A percentile compares a stretch with the other conserved stretches of the same genome.
phyloP scores from a whole-genome alignment of 768 basidiomycete species.

The Leccinum olivaceopallidum region DNA sequence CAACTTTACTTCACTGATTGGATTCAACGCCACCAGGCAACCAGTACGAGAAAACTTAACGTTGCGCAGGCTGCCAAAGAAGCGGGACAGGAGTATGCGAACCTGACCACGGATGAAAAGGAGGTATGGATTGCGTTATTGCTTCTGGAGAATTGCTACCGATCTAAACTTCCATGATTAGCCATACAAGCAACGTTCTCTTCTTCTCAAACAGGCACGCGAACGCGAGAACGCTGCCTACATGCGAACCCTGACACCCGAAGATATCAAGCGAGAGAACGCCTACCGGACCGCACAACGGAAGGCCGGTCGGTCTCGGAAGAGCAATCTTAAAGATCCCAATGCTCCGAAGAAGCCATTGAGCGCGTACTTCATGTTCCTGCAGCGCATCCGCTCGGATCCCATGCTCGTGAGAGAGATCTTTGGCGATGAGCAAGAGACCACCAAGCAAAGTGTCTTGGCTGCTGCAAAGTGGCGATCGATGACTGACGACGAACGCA shows the following conservation, averaged over 20 bases:
- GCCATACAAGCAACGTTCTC: slow-evolving; percentile 86
- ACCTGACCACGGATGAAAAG: slow-evolving; percentile 75
- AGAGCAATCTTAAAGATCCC: slow-evolving; percentile 95
- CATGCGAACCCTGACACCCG: slow-evolving; percentile 86
- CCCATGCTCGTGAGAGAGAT: slow-evolving; percentile 72
- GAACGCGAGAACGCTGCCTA: slow-evolving; percentile 82
- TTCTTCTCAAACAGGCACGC: slow-evolving; percentile 77
- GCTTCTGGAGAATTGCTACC: slow-evolving; percentile 26
- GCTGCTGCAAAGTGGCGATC: slow-evolving; percentile 93
- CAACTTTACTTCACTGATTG: slow-evolving; percentile 96
- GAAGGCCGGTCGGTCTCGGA: slow-evolving; percentile 88
- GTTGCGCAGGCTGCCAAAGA: slow-evolving; percentile 96
- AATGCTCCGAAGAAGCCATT: slow-evolving; percentile 97
- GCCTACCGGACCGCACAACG: slow-evolving; percentile 88
- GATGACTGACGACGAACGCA: slow-evolving; percentile 91
- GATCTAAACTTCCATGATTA: slow-evolving; percentile 35
- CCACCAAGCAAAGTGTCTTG: slow-evolving; percentile 91
- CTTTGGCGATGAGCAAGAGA: slow-evolving; percentile 90
- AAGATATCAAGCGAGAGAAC: slow-evolving; percentile 95
- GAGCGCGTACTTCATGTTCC: slow-evolving; percentile 92
- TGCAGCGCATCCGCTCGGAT: slow-evolving; percentile 86
- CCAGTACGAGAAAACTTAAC: slow-evolving; percentile 82
- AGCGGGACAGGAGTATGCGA: slow-evolving; percentile 87
- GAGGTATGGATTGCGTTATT: slow-evolving; percentile 53
- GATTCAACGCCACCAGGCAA: slow-evolving; percentile 84